Base-by-base conservation (phyloP, 2,329 filamentous ascomycete genomes). In the Penicillium sp. region DNA sequence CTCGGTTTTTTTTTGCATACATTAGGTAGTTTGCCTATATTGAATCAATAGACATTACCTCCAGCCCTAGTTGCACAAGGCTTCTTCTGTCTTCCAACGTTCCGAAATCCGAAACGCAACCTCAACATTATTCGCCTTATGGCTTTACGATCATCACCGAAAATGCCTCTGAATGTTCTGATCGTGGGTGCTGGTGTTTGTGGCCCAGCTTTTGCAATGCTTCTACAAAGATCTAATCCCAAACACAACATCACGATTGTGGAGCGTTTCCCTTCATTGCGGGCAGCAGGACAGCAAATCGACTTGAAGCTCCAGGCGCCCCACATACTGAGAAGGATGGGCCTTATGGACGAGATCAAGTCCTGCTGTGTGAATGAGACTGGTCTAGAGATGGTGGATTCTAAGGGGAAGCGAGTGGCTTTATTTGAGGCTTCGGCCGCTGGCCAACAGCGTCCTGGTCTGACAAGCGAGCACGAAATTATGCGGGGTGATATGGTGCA, bases 391-490 rank as follows among this genome's bases (percentile, higher is more conserved):
- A 63, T 81, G 18, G 72, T 83, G 24, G 73, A 83, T 62, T 56
- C 59, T 0, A 57, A 66, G 0, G 76, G 77, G 55, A 66, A 63
- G 0, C 52, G 63, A 2, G 65, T 68, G 43, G 81, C 77, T n/a
- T 68, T 65, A 4, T 71, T 81, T 46, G 63, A 64, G 21, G 68
- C 69, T 33, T 75, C 77, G 60, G 65, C 66, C 35, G 67, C 75
- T 0, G 77, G 76, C 3, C 68, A 73, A 52, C 75, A 77, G 61
- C 71, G 79, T 20, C 78, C 71, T 23, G 64, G 68, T 60, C 66
- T 83, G 24, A 81, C 79, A 0, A 79, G 76, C 58, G 83, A 86
- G 56, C 84, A 76, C 58, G 83, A 86, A 69, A 80, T 86, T 49
- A 80, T 86, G 75, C 73, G 83, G 8, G 82, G 80, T 0, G 80